Evolutionary conservation across 352 stramenopile species (phyloP).

Genomic region (Aphanomyces euteiches): DNA sequence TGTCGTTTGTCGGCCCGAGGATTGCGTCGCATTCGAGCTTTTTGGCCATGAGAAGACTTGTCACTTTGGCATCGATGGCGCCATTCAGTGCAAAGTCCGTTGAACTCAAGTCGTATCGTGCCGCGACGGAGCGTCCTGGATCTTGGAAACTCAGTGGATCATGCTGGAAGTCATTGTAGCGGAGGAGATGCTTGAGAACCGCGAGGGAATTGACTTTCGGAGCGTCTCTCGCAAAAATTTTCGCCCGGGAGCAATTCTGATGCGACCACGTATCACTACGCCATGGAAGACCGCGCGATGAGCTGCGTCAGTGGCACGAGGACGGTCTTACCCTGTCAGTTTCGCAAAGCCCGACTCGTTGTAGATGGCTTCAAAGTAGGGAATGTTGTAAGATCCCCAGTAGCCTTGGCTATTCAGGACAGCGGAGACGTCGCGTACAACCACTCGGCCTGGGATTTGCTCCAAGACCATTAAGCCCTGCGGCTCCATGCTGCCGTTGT

Average conservation of each 20-base stretch:
- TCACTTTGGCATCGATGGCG: slow-evolving; percentile 76
- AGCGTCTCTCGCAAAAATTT: slow-evolving; percentile 56
- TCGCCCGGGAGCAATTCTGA: slow-evolving; percentile 43
- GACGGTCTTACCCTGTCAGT: slow-evolving; percentile 25
- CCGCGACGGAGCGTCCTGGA: slow-evolving; percentile 52
- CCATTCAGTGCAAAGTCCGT: slow-evolving; percentile 45
- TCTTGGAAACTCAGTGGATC: slow-evolving; percentile 49
- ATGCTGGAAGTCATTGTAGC: slow-evolving; percentile 52
- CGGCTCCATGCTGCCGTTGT: slow-evolving; percentile 18
- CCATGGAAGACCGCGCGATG: no score
- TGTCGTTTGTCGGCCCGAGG: slow-evolving; percentile 53
- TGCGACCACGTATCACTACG: slow-evolving; percentile 47
- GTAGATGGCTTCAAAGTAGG: slow-evolving; percentile 66
- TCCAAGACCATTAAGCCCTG: slow-evolving; percentile 59
- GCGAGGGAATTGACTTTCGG: slow-evolving; percentile 42
- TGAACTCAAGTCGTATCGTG: slow-evolving; percentile 58
- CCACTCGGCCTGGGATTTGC: slow-evolving; percentile 59
- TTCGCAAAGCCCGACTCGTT: slow-evolving; percentile 47
- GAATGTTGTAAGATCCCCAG: slow-evolving; percentile 82
- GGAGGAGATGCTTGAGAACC: slow-evolving; percentile 62
- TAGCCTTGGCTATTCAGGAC: slow-evolving; percentile 55
- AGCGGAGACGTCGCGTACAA: slow-evolving; percentile 51
- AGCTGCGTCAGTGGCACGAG: no score
- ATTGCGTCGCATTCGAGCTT: slow-evolving; percentile 50
- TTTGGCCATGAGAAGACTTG: slow-evolving; percentile 37